These are phyloP conservation scores for Mortierella sp. DNA, from an alignment of 371 early-diverging fungal species.

Conservation along the genomic window DNA sequence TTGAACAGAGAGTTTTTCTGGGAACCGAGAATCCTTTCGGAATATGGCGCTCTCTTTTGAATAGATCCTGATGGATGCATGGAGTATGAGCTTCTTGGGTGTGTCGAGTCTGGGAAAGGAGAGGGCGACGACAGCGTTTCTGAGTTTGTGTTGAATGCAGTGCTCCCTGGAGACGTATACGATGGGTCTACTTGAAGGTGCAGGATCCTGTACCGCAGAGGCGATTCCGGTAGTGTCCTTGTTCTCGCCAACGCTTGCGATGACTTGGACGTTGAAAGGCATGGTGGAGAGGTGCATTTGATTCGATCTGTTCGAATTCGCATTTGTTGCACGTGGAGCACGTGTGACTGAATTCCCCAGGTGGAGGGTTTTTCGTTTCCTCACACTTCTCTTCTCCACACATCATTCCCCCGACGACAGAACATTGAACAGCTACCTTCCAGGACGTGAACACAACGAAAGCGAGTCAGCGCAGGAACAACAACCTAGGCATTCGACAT, in stretches of 20 bases:
- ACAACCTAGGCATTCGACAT: neutral
- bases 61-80: slow-evolving; percentile 31
- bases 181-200: slow-evolving; percentile 20
- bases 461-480: neutral
- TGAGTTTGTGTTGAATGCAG: slow-evolving; percentile 28
- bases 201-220: slow-evolving; percentile 12
- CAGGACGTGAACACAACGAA: neutral
- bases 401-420: too few relatives aligned
- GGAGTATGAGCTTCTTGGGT: neutral
- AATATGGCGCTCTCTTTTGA: slow-evolving; percentile 41
- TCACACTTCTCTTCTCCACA: too few relatives aligned
- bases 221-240: neutral
- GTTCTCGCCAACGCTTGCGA: slow-evolving; percentile 44
- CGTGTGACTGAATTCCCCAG: too few relatives aligned
- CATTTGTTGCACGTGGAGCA: too few relatives aligned
- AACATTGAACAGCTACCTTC: too few relatives aligned
- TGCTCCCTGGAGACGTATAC: slow-evolving; percentile 41
- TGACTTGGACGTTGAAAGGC: slow-evolving; percentile 24
- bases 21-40: slow-evolving; percentile 22
- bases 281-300: neutral
- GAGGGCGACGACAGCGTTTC: slow-evolving; percentile 34
- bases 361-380: too few relatives aligned
- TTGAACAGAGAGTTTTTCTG: slow-evolving; percentile 16
- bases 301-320: too few relatives aligned
- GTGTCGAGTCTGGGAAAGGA: neutral